Conservation (phyloP, 2,329 filamentous ascomycete species). For the Aspergillus quadricinctus region DNA sequence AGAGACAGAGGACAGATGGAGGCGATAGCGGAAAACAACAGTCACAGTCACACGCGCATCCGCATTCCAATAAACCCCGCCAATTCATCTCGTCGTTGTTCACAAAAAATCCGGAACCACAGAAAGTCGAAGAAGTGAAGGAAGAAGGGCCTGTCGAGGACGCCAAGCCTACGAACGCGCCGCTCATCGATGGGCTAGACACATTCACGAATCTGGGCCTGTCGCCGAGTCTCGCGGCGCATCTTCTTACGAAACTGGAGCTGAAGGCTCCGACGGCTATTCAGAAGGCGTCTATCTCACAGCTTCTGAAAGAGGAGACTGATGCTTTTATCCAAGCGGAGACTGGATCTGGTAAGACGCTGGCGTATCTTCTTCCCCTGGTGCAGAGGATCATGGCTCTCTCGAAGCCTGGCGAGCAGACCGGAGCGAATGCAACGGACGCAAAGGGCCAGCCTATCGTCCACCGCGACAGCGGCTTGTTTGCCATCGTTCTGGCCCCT, state of each 20-base stretch:
- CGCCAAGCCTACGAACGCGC: slow-evolving; percentile 78
- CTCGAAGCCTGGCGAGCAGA: slow-evolving; percentile 39
- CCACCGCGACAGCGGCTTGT: slow-evolving; percentile 80
- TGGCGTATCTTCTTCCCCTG: slow-evolving; percentile 91
- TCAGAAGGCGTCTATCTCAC: slow-evolving; percentile 81
- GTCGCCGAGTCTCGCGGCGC: slow-evolving; percentile 72
- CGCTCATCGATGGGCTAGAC: slow-evolving; percentile 74
- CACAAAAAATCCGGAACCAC: slow-evolving; percentile 76
- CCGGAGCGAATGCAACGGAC: slow-evolving; percentile 30
- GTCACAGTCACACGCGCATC: slow-evolving; percentile 19
- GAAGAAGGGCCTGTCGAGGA: slow-evolving; percentile 40
- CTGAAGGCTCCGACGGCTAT: slow-evolving; percentile 91
- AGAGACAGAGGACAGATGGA: slow-evolving; percentile 40
- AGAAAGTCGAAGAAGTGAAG: slow-evolving; percentile 48
- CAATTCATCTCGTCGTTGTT: slow-evolving; percentile 88
- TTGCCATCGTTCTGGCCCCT: slow-evolving; percentile 89
- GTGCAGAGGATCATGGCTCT: slow-evolving; percentile 82
- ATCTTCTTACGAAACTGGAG: slow-evolving; percentile 78
- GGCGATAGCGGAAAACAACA: slow-evolving; percentile 16
- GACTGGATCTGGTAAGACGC: slow-evolving; percentile 94
- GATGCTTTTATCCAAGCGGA: slow-evolving; percentile 97
- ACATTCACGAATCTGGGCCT: slow-evolving; percentile 85
- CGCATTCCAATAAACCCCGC: slow-evolving; percentile 41
- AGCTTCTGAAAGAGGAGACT: slow-evolving; percentile 72
- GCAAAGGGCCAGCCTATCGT: slow-evolving; percentile 49